These are phyloP conservation scores for Pezicula carpinea DNA, from an alignment of 2,329 filamentous ascomycete genomes.

Conservation along the genomic window DNA sequence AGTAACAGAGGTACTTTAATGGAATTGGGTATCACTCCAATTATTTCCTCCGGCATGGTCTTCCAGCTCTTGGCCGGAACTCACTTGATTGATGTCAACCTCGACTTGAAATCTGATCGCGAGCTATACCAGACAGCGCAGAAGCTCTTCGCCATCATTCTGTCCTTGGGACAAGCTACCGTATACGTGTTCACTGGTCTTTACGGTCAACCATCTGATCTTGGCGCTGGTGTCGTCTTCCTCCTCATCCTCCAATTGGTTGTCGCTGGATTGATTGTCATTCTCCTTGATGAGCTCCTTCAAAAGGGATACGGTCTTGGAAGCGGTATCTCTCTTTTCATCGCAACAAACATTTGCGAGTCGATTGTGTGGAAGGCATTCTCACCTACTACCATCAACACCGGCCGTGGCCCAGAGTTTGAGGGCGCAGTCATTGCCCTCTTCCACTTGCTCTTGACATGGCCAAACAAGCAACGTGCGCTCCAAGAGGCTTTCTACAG, in stretches of 20 bases:
- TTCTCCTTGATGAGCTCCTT: constrained; percentile 96
- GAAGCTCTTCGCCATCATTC: constrained; percentile 97
- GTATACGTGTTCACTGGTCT: constrained; percentile 98
- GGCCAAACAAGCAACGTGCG: constrained; percentile 98
- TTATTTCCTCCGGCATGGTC: constrained; percentile 99
- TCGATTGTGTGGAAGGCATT: constrained; percentile 99
- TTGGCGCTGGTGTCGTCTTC: constrained; percentile 96
- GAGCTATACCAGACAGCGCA: constrained; percentile 99
- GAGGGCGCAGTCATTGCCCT: constrained; percentile 97
- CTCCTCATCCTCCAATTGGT: constrained; percentile 97
- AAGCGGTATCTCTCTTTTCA: constrained; percentile 98
- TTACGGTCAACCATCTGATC: constrained; percentile 93
- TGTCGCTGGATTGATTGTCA: constrained; percentile 95
- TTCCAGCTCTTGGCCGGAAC: constrained; percentile 99
- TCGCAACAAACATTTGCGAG: constrained; percentile 99
- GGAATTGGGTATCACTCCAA: constrained; percentile 96
- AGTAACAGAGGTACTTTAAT: constrained; percentile 96
- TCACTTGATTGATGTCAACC: constrained; percentile 99
- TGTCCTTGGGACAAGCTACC: constrained; percentile 94
- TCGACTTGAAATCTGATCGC: constrained; percentile 98
- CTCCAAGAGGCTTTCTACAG: constrained; percentile 98
- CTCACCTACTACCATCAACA: constrained; percentile 99
- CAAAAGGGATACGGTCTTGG: constrained; percentile 99
- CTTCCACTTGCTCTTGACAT: constrained; percentile 96
- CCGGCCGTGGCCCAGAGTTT: constrained; percentile 96